Evolutionary conservation across 1,284 basidiomycete species (phyloP).

Genomic region (Salmacisia buchloeana): DNA sequence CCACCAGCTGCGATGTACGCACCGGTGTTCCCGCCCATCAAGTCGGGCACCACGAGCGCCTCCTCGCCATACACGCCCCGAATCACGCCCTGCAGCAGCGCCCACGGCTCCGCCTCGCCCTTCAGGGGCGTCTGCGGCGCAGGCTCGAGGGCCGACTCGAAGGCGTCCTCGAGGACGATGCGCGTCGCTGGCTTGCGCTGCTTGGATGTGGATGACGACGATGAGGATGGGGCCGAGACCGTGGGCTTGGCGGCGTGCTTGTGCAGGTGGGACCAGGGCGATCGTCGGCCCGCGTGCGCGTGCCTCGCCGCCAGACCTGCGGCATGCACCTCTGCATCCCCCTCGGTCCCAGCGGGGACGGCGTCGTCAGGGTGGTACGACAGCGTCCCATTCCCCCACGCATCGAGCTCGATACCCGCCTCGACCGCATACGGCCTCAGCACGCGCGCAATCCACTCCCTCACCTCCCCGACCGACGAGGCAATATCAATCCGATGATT

Average conservation of each 20-base stretch:
- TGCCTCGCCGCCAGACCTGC: too few relatives aligned
- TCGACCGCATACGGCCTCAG: constrained; percentile 54
- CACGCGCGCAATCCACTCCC: constrained; percentile 54
- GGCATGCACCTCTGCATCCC: neutral
- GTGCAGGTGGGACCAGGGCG: neutral
- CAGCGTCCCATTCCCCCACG: constrained; percentile 53
- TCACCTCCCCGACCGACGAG: constrained; percentile 55
- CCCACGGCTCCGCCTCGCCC: constrained; percentile 51
- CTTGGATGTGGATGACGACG: too few relatives aligned
- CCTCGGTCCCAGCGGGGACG: neutral
- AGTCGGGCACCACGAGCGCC: constrained; percentile 56
- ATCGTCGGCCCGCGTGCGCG: neutral
- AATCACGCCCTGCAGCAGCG: constrained; percentile 57
- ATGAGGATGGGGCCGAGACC: neutral
- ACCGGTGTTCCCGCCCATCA: constrained; percentile 56
- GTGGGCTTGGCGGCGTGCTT: neutral
- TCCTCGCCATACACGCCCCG: constrained; percentile 51
- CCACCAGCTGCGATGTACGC: neutral
- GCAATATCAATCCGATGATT: constrained; percentile 61
- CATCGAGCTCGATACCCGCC: constrained; percentile 58
- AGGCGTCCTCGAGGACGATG: constrained; percentile 48
- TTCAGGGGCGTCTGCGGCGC: constrained; percentile 58
- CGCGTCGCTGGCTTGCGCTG: constrained; percentile 5
- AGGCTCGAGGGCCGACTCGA: constrained; percentile 56
- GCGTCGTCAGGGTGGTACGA: neutral